phyloP scores from a whole-genome alignment of 2,329 filamentous ascomycete genomes.

The Escovopsis sp. region DNA sequence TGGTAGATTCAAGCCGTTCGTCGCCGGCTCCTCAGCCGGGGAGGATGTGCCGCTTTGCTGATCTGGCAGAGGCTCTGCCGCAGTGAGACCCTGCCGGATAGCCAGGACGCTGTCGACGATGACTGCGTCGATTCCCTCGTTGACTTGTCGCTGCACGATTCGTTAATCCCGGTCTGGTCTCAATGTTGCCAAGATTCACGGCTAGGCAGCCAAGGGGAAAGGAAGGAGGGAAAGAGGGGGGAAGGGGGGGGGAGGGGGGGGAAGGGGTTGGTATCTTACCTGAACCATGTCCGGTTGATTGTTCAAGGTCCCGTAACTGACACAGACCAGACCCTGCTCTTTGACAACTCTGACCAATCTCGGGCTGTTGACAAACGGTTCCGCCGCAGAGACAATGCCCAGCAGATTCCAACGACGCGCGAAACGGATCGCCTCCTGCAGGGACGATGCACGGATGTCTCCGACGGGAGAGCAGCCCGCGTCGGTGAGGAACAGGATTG shows the following conservation, averaged over 20 bases:
- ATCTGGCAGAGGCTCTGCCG: conserved; percentile 12
- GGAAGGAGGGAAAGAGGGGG: no score
- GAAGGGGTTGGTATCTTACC: conserved; percentile 34
- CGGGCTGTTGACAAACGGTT: conserved; percentile 79
- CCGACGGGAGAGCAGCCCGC: conserved; percentile 69
- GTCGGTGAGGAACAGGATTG: conserved; percentile 87
- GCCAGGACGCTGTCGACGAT: conserved; percentile 92
- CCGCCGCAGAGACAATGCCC: conserved; percentile 78
- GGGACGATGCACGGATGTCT: conserved; percentile 76
- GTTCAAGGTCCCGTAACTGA: conserved; percentile 84
- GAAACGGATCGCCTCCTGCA: conserved; percentile 93
- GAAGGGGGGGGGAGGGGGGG: no score
- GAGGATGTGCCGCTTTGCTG: not conserved
- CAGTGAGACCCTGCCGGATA: conserved; percentile 76
- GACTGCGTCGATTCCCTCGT: conserved; percentile 91
- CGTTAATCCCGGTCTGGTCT: conserved; percentile 3
- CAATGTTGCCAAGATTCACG: no score
- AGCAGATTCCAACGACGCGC: conserved; percentile 89
- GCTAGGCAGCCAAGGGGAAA: not conserved
- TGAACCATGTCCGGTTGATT: conserved; percentile 78
- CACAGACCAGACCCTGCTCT: conserved; percentile 83
- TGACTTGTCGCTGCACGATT: conserved; percentile 60
- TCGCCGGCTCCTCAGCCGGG: not conserved
- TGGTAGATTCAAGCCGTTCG: not conserved
- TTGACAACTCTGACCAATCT: conserved; percentile 85